Base-by-base conservation (phyloP, 305 asterid genomes). In the Stenogyne calaminthoides region DNA sequence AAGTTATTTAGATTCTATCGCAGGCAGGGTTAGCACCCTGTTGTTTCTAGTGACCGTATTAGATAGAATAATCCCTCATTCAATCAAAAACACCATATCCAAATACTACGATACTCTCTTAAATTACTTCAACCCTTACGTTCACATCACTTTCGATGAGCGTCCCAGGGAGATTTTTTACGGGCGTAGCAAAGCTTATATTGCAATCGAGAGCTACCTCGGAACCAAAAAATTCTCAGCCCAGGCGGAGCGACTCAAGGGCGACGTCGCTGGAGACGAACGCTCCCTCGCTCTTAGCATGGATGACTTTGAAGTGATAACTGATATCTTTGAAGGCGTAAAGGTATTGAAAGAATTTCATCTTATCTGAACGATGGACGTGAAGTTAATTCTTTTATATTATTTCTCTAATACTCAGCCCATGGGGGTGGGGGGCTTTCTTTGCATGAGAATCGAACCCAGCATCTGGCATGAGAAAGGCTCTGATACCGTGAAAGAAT, bases 181-280 rank as follows among this genome's bases (percentile, higher is more conserved):
- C 44, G 73, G 77, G 64, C 88, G 87, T 14, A 80, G 84, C 86
- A 77, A 71, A 4, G 84, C 84, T 37, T 87, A 57, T 34, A 10
- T 60, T 2, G 72, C 86, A 60, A 82, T 85, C 57, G 79, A 85
- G 37, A 71, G 84, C 46, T 82, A 85, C 46, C 80, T 85, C 51
- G 77, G 81, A 19, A 68, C 71, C 56, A 22, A 22, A 22, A 82
- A 63, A 2, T 19, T 54, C 32, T 19, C 60, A 10, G 29, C 18
- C 12, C 60, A 20, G 29, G 60, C 60, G 5, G 60, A 54, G 19
- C 59, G 57, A 5, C 70, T 64, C 12, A 64, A 22, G 40, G 70
- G 52, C 19, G 20, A 20, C 22, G 5, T 64, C 10, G 39, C 36
- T 18, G 36, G 32, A 2, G 57, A 51, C 19, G 22, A 22, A 22